Evolutionary conservation across 345 rosid species (phyloP).

Genomic region (Ceriops tagal): DNA sequence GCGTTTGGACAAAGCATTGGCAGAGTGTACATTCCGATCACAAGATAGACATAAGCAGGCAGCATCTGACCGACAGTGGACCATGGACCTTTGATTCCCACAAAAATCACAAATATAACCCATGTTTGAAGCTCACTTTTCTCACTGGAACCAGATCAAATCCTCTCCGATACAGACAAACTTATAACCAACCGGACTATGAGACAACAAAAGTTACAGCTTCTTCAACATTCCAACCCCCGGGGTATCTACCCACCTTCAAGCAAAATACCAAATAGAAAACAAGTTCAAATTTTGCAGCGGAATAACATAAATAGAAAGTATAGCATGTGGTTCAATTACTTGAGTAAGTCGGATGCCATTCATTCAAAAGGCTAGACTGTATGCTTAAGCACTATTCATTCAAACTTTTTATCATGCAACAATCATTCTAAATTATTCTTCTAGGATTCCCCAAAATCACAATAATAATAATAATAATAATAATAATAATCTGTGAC

Average conservation of each 20-base stretch:
- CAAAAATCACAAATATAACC: constrained; percentile 94
- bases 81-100: constrained; percentile 83
- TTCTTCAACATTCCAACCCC: constrained; percentile 13
- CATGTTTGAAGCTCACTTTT: constrained; percentile 38
- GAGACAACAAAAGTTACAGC: constrained; percentile 20
- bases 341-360: not conserved
- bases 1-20: constrained; percentile 85
- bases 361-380: not conserved
- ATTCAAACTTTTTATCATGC: too few species aligned
- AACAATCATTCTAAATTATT: too few species aligned
- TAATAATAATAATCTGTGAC: too few species aligned
- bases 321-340: not conserved
- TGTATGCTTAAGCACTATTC: too few species aligned
- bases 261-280: not conserved
- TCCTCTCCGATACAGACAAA: constrained; percentile 12
- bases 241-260: constrained; percentile 19
- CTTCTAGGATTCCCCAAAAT: too few species aligned
- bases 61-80: constrained; percentile 91
- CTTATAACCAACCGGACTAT: constrained; percentile 15
- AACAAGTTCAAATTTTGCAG: not conserved
- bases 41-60: constrained; percentile 95
- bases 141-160: constrained; percentile 13
- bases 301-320: not conserved
- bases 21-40: constrained; percentile 88
- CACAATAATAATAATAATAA: too few species aligned